Evolutionary conservation across 345 rosid genomes (phyloP), one percentile per base, ranked within the genome.

Genomic region (Brassica cretica): DNA sequence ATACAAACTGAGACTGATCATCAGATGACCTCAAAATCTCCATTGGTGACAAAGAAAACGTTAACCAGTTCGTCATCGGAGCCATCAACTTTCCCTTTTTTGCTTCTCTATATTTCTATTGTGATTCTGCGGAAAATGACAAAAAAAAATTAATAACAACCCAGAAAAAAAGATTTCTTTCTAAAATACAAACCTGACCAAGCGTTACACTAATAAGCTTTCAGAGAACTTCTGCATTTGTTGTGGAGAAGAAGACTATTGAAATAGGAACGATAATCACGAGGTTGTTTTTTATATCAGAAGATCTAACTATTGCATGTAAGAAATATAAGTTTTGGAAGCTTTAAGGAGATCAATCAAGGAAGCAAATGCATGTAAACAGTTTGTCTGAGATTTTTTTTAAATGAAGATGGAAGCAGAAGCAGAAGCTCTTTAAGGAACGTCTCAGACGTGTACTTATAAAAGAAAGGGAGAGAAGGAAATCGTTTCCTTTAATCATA

Each of bases 1-100:
- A 82, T 24, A 86, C 73, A 70, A 88, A 86, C 86, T 88, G 90
- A 66, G 89, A 80, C 68, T 87, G 88, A 70, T 80, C 80, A 70
- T 80, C 80, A 80, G 90, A 83, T 80, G 98, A 88, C 84, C 92
- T 88, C 88, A 90, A 78, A 91, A 90, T 90, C 76, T 93, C 99
- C 93, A 85, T 87, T 72, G 98, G 96, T 84, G 98, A 91, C 39
- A 87, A 92, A 69, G 99, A 92, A 85, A 94, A 94, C 39, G 96
- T 91, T 44, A 95, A 91, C 98, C 97, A 92, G 84, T 95, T 90
- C 41, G 88, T 93, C 79, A 84, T 89, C 76, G 88, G 90, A 73
- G 89, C 91, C 91, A 88, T 89, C 78, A 11, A 74, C 19, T 66
- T 8, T 16, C 29, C 30, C n/a, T 58, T 37, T 66, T 59, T 3